phyloP scores from a whole-genome alignment of 768 basidiomycete genomes.

The Xanthoconium purpureum region DNA sequence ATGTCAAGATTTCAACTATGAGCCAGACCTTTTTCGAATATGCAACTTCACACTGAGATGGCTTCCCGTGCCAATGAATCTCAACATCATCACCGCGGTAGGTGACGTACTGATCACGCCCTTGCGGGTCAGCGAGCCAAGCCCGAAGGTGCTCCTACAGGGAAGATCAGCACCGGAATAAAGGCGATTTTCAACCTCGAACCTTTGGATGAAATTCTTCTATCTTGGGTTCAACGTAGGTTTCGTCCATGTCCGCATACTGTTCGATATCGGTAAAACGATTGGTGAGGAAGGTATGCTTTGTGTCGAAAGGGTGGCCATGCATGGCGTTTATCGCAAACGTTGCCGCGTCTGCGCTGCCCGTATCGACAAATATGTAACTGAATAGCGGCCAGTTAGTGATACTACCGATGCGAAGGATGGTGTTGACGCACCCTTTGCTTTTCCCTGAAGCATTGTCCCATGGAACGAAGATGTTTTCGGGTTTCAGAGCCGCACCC shows the following conservation, averaged over 20 bases:
- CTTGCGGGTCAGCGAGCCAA: constrained; percentile 90
- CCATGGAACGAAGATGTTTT: constrained; percentile 87
- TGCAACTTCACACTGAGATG: constrained; percentile 79
- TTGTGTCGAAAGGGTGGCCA: constrained; percentile 82
- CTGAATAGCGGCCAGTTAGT: constrained; percentile 37
- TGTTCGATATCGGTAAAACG: constrained; percentile 87
- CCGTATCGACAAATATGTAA: constrained; percentile 80
- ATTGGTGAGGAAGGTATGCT: constrained; percentile 81
- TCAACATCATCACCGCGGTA: constrained; percentile 90
- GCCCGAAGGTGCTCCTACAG: constrained; percentile 88
- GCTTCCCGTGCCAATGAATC: constrained; percentile 91
- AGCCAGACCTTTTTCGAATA: constrained; percentile 65
- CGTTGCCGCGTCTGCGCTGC: constrained; percentile 64
- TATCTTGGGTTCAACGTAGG: constrained; percentile 68
- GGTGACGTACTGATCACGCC: constrained; percentile 94
- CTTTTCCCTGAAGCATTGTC: constrained; percentile 77
- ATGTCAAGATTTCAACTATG: neutral
- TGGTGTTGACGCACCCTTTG: constrained; percentile 68
- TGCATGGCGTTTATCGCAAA: constrained; percentile 66
- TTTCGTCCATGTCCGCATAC: constrained; percentile 73
- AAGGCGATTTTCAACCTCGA: neutral
- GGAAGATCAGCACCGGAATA: constrained; percentile 5
- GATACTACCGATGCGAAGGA: neutral
- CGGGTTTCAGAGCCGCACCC: constrained; percentile 71
- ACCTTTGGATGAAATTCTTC: constrained; percentile 79